A percentile compares a stretch with the other conserved stretches of the same genome.
These are phyloP conservation scores for Micractinium conductrix DNA, from an alignment of 139 green algal species.

Conservation along the genomic window DNA sequence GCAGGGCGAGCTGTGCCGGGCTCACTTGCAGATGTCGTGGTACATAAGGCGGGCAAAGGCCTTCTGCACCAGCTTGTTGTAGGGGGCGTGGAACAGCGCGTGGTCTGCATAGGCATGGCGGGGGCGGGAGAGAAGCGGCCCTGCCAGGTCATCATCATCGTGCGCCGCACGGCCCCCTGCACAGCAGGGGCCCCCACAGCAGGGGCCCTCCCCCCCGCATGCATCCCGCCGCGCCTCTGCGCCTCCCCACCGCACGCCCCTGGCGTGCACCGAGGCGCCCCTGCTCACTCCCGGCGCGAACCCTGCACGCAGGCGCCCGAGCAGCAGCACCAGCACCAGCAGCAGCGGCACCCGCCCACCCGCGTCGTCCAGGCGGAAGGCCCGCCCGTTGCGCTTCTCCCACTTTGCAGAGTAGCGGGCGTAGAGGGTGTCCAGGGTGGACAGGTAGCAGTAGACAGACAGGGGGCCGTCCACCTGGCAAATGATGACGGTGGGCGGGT, in stretches of 20 bases:
- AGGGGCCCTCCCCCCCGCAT: no score
- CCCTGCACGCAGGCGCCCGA: background rate
- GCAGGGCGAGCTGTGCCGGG: background rate
- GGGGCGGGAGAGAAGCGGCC: background rate
- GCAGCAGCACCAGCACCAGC: background rate
- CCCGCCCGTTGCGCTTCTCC: conserved; percentile 24
- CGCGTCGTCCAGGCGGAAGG: conserved; percentile 19
- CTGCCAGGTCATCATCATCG: background rate
- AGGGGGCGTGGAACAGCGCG: conserved; percentile 76
- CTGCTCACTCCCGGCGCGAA: no score
- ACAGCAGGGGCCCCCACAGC: no score
- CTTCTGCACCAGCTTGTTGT: conserved; percentile 85
- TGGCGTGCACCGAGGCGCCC: no score
- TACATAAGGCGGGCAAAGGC: conserved; percentile 69
- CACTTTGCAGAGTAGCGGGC: conserved; percentile 27
- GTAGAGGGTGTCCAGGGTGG: conserved; percentile 64
- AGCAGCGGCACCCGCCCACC: background rate
- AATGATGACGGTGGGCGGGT: no score
- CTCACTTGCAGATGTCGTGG: conserved; percentile 53
- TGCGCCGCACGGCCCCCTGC: no score
- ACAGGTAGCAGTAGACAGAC: conserved; percentile 69
- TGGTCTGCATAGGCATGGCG: conserved; percentile 50
- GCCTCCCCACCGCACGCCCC: no score
- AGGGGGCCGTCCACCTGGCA: conserved; percentile 66
- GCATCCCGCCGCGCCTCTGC: no score